Evolutionary conservation across 495 filamentous ascomycete species (phyloP).

Genomic region (Penicillium verhagenii): DNA sequence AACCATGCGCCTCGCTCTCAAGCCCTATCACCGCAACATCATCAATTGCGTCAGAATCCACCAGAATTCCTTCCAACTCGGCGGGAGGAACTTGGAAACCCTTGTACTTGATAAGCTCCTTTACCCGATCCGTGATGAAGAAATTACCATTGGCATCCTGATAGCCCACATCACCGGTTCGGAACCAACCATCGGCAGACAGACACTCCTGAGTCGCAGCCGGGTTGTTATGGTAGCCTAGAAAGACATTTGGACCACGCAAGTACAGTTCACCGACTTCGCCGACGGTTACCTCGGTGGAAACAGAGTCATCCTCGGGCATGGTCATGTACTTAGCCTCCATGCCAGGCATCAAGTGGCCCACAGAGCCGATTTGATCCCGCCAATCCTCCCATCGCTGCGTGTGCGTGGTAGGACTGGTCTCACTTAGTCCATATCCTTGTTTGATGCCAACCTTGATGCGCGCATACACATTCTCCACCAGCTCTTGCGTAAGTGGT

Average conservation of each 20-base stretch:
- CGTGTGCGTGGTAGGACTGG: constrained; percentile 55
- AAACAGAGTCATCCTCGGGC: constrained; percentile 51
- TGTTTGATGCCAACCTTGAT: constrained; percentile 76
- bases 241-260: constrained; percentile 64
- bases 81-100: constrained; percentile 88
- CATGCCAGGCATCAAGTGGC: constrained; percentile 76
- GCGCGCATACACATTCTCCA: constrained; percentile 72
- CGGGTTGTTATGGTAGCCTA: constrained; percentile 72
- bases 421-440: constrained; percentile 87
- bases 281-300: constrained; percentile 57
- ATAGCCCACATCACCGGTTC: constrained; percentile 65
- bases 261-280: constrained; percentile 66
- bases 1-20: constrained; percentile 65
- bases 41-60: constrained; percentile 67
- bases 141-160: constrained; percentile 60
- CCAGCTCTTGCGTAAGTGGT: constrained; percentile 79
- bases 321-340: constrained; percentile 73
- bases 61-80: constrained; percentile 78
- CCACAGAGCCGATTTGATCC: constrained; percentile 74
- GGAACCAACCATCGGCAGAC: constrained; percentile 58
- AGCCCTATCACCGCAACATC: constrained; percentile 86
- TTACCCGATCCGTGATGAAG: constrained; percentile 80
- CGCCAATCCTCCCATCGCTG: constrained; percentile 78
- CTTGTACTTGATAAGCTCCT: constrained; percentile 89
- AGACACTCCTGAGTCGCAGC: constrained; percentile 67